phyloP scores from a whole-genome alignment of 768 basidiomycete genomes.

The Chalciporus piperatus region DNA sequence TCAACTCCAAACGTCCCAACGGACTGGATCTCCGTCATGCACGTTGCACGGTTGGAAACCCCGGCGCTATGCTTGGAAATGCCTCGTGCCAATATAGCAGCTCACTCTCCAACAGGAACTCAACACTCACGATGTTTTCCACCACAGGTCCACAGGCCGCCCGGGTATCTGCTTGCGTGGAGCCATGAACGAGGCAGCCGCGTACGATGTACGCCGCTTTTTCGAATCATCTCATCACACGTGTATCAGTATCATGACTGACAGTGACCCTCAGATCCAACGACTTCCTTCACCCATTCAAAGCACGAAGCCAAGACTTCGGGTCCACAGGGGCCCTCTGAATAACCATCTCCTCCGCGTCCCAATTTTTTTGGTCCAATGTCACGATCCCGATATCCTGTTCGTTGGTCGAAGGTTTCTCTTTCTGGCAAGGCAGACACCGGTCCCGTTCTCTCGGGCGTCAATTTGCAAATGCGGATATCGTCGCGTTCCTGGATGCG shows the following conservation, averaged over 20 bases:
- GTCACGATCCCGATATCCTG: constrained; percentile 17
- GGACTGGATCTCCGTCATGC: constrained; percentile 15
- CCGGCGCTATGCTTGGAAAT: constrained; percentile 2
- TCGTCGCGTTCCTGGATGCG: not conserved
- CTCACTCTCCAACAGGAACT: not conserved
- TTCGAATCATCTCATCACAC: constrained; percentile 1
- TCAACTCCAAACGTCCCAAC: constrained; percentile 2
- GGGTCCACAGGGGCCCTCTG: not conserved
- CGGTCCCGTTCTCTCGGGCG: constrained; percentile 2
- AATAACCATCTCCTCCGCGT: constrained; percentile 3
- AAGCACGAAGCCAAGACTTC: constrained; percentile 2
- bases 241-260: not conserved
- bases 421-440: constrained; percentile 9
- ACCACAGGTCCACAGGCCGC: not conserved
- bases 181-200: not conserved
- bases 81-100: constrained; percentile 15
- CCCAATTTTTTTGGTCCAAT: constrained; percentile 20
- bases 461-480: not conserved
- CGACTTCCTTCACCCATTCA: constrained; percentile 4
- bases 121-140: not conserved
- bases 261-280: not conserved
- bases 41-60: not conserved
- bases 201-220: not conserved
- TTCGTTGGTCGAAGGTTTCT: constrained; percentile 8
- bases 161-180: not conserved